Evolutionary conservation across 2,329 filamentous ascomycete genomes (phyloP).

Genomic region (Biscogniauxia sp.): DNA sequence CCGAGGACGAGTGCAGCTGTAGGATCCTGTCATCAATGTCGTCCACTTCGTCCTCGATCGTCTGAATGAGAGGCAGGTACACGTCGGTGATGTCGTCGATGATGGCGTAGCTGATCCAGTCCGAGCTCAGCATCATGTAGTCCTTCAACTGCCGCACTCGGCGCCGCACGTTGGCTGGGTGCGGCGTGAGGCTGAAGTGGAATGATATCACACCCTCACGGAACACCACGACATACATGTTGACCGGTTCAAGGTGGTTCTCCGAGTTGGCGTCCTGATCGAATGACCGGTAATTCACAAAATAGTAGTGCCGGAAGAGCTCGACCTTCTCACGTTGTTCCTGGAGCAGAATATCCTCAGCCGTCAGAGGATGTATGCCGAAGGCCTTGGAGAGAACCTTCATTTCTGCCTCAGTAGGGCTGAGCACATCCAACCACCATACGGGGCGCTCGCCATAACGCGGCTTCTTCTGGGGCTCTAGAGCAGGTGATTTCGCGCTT

Average conservation of each 20-base stretch:
- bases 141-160: slow-evolving; percentile 91
- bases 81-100: slow-evolving; percentile 99
- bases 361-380: slow-evolving; percentile 90
- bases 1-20: slow-evolving; percentile 65
- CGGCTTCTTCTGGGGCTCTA: slow-evolving; percentile 31
- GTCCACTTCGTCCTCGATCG: slow-evolving; percentile 94
- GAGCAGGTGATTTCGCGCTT: slow-evolving; percentile 24
- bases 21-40: slow-evolving; percentile 93
- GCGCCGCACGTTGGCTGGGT: slow-evolving; percentile 91
- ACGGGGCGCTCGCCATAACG: slow-evolving; percentile 80
- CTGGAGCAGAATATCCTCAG: slow-evolving; percentile 96
- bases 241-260: slow-evolving; percentile 90
- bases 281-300: slow-evolving; percentile 97
- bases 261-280: slow-evolving; percentile 90
- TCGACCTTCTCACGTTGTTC: slow-evolving; percentile 98
- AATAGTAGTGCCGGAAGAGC: slow-evolving; percentile 96
- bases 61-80: slow-evolving; percentile 87
- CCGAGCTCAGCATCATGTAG: slow-evolving; percentile 86
- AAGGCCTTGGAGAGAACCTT: slow-evolving; percentile 89
- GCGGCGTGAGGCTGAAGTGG: slow-evolving; percentile 94
- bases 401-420: slow-evolving; percentile 93
- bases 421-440: slow-evolving; percentile 94
- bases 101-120: slow-evolving; percentile 98
- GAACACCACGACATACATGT: slow-evolving; percentile 97
- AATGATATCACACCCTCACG: slow-evolving; percentile 93